Base-by-base conservation (phyloP, 2,329 filamentous ascomycete genomes). In the Claviceps maximensis region DNA sequence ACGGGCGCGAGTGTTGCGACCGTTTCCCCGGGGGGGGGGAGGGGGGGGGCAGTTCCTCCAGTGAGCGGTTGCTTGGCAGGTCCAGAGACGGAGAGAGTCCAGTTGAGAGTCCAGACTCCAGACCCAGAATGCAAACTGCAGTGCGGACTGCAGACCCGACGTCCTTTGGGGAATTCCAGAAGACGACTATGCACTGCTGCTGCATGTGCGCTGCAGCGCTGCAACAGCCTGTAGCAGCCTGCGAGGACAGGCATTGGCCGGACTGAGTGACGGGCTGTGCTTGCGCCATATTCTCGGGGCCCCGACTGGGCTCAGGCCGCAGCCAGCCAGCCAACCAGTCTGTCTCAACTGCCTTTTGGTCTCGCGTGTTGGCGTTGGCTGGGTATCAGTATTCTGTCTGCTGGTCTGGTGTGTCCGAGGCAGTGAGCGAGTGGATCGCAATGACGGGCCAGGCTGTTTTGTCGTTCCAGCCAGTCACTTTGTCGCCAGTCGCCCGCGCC, bases 1-100 rank as follows among this genome's bases (percentile, higher is more conserved):
- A 41, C n/a, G 49, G 36, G 48, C 48, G 53, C 44, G 25, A 21
- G 33, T 41, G 52, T 33, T 47, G 40, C 52, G 23, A 49, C 52
- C 47, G 52, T 50, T 47, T 53, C 31, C 23, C n/a, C 47, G 51
- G 27, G 31, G 31, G 52, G 40, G 19, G 38, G 51, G 45, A 36
- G n/a, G 40, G 19, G 12, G 41, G 2, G 12, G 21, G 2, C 41
- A 44, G 41, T 17, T 42, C 9, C 31, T 33, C 31, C 31, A 33
- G 31, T 10, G 31, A 12, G 31, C 31, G 12, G 6, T 9, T 29
- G 27, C 27, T 29, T 29, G 27, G 27, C 27, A 29, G 27, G 27
- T 29, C n/a, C n/a, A n/a, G n/a, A n/a, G n/a, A n/a, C n/a, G n/a
- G n/a, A 33, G 31, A 33, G 8, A 10, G 31, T 9, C 27, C 5